Conservation (phyloP, 2,329 filamentous ascomycete genomes). For the Nannizzia gypsea region DNA sequence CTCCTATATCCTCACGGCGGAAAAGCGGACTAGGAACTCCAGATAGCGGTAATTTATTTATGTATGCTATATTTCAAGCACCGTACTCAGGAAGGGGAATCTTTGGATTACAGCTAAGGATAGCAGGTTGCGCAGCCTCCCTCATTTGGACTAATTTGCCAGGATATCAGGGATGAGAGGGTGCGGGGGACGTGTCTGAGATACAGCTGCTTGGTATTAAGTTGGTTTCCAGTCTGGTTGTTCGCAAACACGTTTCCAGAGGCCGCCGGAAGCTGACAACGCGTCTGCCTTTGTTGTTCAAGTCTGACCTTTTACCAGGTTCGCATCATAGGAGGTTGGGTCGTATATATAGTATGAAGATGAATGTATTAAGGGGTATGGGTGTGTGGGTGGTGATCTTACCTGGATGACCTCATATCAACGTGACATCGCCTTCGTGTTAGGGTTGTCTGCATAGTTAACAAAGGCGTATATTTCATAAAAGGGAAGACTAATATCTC, state of each 20-base stretch:
- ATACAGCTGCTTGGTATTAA: background rate
- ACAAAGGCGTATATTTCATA: too few relatives aligned
- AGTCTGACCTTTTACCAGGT: conserved; percentile 39
- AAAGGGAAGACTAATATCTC: too few relatives aligned
- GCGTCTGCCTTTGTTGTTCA: conserved; percentile 3
- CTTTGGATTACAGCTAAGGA: background rate
- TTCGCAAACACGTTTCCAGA: background rate
- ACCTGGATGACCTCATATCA: background rate
- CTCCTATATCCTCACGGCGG: conserved; percentile 32
- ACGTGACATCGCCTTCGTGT: background rate
- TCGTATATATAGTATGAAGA: background rate
- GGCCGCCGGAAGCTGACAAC: background rate
- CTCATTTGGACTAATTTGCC: background rate
- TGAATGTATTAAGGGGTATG: background rate
- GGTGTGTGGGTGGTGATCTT: background rate
- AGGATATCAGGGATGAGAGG: background rate
- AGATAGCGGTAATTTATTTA: conserved; percentile 22
- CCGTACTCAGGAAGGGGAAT: background rate
- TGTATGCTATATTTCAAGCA: background rate
- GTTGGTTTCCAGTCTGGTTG: background rate
- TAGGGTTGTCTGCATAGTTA: too few relatives aligned
- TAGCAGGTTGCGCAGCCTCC: background rate
- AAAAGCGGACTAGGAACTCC: conserved; percentile 31
- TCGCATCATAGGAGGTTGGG: conserved; percentile 32
- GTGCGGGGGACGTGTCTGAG: background rate